Evolutionary conservation across 1,139 yeast species (phyloP).

Genomic region (Dujonia santamariae): DNA sequence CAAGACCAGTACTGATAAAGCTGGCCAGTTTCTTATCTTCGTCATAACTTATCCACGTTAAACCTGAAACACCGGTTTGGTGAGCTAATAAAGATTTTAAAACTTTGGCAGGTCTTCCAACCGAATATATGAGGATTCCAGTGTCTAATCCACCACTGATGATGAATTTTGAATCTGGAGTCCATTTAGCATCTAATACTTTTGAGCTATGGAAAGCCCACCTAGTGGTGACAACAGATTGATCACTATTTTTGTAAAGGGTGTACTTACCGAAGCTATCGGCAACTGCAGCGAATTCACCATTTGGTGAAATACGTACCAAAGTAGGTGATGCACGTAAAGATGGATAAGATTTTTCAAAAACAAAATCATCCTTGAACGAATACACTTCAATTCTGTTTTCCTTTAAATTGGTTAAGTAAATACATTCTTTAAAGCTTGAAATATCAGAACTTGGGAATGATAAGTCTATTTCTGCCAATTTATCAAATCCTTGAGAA

Average conservation of each 20-base stretch:
- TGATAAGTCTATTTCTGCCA: constrained; percentile 21
- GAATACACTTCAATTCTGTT: constrained; percentile 30
- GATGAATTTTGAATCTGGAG: constrained; percentile 64
- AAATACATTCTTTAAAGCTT: constrained; percentile 30
- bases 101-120: constrained; percentile 72
- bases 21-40: constrained; percentile 28
- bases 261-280: constrained; percentile 83
- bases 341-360: constrained; percentile 33
- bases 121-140: constrained; percentile 75
- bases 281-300: constrained; percentile 73
- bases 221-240: constrained; percentile 69
- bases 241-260: constrained; percentile 56
- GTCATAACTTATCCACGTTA: constrained; percentile 56
- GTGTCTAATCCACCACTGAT: constrained; percentile 85
- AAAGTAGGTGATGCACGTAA: constrained; percentile 61
- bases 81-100: constrained; percentile 78
- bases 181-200: constrained; percentile 78
- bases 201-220: constrained; percentile 95
- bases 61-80: constrained; percentile 78
- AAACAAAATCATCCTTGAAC: constrained; percentile 13
- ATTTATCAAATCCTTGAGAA: constrained; percentile 17
- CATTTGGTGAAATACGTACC: constrained; percentile 70
- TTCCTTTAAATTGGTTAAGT: constrained; percentile 50
- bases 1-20: constrained; percentile 74
- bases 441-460: constrained; percentile 41